Base-by-base conservation (phyloP, 495 filamentous ascomycete genomes). In the Hypoxylon crocopeplum region DNA sequence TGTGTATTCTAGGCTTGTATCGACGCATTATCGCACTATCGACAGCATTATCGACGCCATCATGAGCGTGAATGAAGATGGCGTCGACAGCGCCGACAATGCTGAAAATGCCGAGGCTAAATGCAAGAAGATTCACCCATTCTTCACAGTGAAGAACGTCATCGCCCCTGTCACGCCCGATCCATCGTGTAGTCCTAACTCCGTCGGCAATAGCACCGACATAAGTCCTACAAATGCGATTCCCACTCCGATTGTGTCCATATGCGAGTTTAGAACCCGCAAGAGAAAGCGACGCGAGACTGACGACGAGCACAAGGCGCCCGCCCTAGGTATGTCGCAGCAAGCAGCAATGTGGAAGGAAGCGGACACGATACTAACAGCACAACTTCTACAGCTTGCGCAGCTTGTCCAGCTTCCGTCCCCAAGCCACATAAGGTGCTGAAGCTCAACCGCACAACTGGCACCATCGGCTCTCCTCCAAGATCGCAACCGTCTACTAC, bases 401-500 rank as follows among this genome's bases (percentile, higher is more conserved):
- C 38, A n/a, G n/a, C n/a, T n/a, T n/a, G n/a, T n/a, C n/a, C 57
- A 54, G 42, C 24, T 29, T 25, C 59, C 12, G 17, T 24, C 11
- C 42, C 27, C 6, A 79, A 78, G 52, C 72, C 76, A 11, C 75
- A 71, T 29, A 84, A 80, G 39, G 27, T 84, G 0, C 56, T 83
- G 16, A 65, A 66, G 21, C 70, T 82, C 41, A 82, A 83, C 41
- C 73, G 71, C 11, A 74, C 74, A 29, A 82, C 80, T 7, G 80
- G 81, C 20, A 84, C 80, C 2, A 78, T 84, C 57, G 81, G 80
- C n/a, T 78, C 81, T 19, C 81, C 81, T 4, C 81, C 71, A 0
- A 79, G 74, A 21, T 19, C 49, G 7, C 37, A 50, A 16, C 7
- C 46, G 8, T n/a, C n/a, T n/a, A 34, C 4, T 30, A n/a, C 24